phyloP scores from a whole-genome alignment of 2,329 filamentous ascomycete species.

The Penicillium sp. region DNA sequence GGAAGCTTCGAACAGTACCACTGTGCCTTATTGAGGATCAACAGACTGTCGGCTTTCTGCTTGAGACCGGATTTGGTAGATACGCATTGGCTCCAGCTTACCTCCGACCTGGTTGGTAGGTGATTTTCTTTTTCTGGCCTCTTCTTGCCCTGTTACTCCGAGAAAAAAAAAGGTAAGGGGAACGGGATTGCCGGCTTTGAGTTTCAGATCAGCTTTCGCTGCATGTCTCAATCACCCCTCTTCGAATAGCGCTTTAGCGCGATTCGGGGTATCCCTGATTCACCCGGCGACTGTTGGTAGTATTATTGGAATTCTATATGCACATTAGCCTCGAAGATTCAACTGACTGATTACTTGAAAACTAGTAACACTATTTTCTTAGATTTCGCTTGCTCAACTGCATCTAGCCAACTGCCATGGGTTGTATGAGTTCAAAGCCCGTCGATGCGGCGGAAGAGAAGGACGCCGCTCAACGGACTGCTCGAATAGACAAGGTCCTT shows the following conservation, averaged over 20 bases:
- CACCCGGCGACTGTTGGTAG: slow-evolving; percentile 10
- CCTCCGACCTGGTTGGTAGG: slow-evolving; percentile 12
- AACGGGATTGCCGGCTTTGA: not conserved
- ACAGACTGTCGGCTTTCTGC: not conserved
- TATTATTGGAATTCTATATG: not conserved
- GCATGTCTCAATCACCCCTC: slow-evolving; percentile 21
- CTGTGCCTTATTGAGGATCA: not conserved
- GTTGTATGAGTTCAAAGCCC: slow-evolving; percentile 50
- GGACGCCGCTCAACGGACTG: slow-evolving; percentile 49
- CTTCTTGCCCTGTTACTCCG: not conserved
- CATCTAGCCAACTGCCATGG: slow-evolving; percentile 40
- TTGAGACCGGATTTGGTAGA: not conserved
- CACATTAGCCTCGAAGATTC: not conserved
- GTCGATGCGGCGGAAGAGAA: slow-evolving; percentile 44
- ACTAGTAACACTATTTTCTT: not conserved
- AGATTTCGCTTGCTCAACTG: not conserved
- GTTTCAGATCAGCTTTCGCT: slow-evolving; percentile 8
- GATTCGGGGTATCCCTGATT: slow-evolving; percentile 26
- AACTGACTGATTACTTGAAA: slow-evolving; percentile 11
- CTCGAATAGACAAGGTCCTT: slow-evolving; percentile 83
- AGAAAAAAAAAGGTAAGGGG: not conserved
- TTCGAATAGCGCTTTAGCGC: slow-evolving; percentile 17
- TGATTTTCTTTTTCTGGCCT: slow-evolving; percentile 2
- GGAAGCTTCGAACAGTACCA: not conserved
- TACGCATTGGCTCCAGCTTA: not conserved